These are phyloP conservation scores for Ilyonectria robusta DNA, from an alignment of 2,329 filamentous ascomycete species.

Conservation along the genomic window DNA sequence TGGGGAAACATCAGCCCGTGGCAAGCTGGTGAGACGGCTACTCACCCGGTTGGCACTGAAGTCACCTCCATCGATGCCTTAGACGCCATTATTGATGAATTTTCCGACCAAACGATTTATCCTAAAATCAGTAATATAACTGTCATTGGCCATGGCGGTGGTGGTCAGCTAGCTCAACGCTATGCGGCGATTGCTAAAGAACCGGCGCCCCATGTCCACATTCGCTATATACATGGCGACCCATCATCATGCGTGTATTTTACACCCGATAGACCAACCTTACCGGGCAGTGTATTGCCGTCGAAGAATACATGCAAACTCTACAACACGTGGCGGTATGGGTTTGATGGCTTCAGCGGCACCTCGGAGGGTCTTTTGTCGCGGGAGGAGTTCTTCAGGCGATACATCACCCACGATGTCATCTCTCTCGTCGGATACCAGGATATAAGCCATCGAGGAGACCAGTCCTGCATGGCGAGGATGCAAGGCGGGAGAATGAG, in stretches of 20 bases:
- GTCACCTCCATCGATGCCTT: slow-evolving; percentile 27
- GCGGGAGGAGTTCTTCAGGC: background rate
- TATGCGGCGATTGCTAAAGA: slow-evolving; percentile 23
- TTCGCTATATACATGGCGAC: slow-evolving; percentile 32
- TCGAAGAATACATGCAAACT: too few relatives aligned
- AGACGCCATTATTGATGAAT: slow-evolving; percentile 15
- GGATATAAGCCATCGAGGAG: background rate
- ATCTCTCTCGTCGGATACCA: slow-evolving; percentile 4
- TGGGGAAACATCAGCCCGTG: slow-evolving; percentile 30
- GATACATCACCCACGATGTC: slow-evolving; percentile 7
- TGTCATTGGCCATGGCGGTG: slow-evolving; percentile 28
- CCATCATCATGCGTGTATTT: slow-evolving; percentile 30
- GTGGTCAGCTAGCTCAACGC: slow-evolving; percentile 26
- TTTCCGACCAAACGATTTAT: slow-evolving; percentile 1
- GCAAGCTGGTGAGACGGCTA: slow-evolving; percentile 21
- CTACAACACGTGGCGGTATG: slow-evolving; percentile 26
- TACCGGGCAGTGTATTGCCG: too few relatives aligned
- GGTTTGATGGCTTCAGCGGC: slow-evolving; percentile 7
- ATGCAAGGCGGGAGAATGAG: slow-evolving; percentile 17
- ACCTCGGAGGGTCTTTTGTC: background rate
- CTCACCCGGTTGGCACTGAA: slow-evolving; percentile 16
- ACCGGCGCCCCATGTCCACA: slow-evolving; percentile 15
- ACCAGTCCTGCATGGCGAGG: slow-evolving; percentile 21
- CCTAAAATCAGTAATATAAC: slow-evolving; percentile 28
- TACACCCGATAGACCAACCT: slow-evolving; percentile 21